Conservation (phyloP, 805 yeast species). For the Metschnikowia colocasiae region DNA sequence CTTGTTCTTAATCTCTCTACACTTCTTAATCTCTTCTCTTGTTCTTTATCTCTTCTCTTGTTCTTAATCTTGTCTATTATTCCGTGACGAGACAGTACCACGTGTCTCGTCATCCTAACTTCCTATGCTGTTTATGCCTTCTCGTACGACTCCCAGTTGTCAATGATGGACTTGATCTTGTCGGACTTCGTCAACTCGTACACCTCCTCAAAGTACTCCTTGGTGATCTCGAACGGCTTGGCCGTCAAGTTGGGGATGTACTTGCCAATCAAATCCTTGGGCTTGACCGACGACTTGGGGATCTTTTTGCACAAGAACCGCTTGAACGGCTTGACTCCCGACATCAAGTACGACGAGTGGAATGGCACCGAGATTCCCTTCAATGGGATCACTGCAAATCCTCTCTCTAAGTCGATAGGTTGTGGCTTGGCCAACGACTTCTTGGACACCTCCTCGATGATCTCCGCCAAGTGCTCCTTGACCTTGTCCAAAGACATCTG, state of each 20-base stretch:
- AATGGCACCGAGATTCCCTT: constrained; percentile 99
- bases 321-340: constrained; percentile 99
- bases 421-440: constrained; percentile 85
- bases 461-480: constrained; percentile 81
- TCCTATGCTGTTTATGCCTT: constrained; percentile 31
- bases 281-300: constrained; percentile 91
- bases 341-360: constrained; percentile 98
- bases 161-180: constrained; percentile 83
- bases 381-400: constrained; percentile 96
- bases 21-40: too few relatives aligned
- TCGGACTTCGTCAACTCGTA: constrained; percentile 88
- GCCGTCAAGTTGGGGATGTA: constrained; percentile 99
- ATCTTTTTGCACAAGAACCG: constrained; percentile 95
- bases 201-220: constrained; percentile 96
- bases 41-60: neutral
- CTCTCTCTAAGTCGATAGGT: constrained; percentile 96
- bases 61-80: neutral
- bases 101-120: constrained; percentile 12
- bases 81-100: constrained; percentile 16
- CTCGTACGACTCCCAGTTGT: constrained; percentile 90
- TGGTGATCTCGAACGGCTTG: constrained; percentile 90
- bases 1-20: too few relatives aligned
- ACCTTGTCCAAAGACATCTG: constrained; percentile 83
- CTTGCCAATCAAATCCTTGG: constrained; percentile 87
- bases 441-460: constrained; percentile 79